Evolutionary conservation across 805 yeast genomes (phyloP).

Genomic region (Saturnispora bothae): DNA sequence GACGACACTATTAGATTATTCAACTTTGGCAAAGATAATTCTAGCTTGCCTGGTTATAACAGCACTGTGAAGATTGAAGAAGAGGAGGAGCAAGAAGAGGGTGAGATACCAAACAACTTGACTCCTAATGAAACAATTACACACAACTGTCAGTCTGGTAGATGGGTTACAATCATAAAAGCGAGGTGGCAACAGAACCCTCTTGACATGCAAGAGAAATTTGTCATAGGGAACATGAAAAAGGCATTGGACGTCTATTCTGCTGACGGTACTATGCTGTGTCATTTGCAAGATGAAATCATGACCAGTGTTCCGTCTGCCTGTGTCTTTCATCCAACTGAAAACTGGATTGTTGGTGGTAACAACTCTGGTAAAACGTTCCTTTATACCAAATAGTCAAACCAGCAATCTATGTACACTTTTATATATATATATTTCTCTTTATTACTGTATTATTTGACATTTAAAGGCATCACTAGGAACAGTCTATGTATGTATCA

Average conservation of each 20-base stretch:
- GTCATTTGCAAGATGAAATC: slow-evolving; percentile 47
- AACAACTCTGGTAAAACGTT: slow-evolving; percentile 88
- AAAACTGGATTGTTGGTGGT: slow-evolving; percentile 90
- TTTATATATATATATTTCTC: too few species aligned
- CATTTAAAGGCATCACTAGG: too few species aligned
- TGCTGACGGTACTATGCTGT: slow-evolving; percentile 65
- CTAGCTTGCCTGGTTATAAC: slow-evolving; percentile 7
- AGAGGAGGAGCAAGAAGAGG: slow-evolving; percentile 14
- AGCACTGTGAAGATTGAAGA: slow-evolving; percentile 13
- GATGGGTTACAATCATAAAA: slow-evolving; percentile 91
- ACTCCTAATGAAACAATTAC: slow-evolving; percentile 54
- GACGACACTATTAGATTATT: slow-evolving; percentile 76
- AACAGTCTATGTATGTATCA: too few species aligned
- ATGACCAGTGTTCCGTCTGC: slow-evolving; percentile 95
- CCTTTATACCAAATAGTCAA: slow-evolving; percentile 30
- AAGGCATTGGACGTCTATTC: slow-evolving; percentile 75
- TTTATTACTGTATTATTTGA: too few species aligned
- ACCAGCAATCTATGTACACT: too few species aligned
- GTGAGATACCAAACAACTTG: slow-evolving; percentile 31
- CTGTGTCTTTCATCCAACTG: slow-evolving; percentile 66
- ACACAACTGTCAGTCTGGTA: slow-evolving; percentile 93
- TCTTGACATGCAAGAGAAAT: slow-evolving; percentile 62
- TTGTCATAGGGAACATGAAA: slow-evolving; percentile 90
- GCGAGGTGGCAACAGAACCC: slow-evolving; percentile 79
- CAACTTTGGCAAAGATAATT: slow-evolving; percentile 31